Base-by-base conservation (phyloP, 2,329 filamentous ascomycete genomes). In the Ophiosphaerella herpotricha region DNA sequence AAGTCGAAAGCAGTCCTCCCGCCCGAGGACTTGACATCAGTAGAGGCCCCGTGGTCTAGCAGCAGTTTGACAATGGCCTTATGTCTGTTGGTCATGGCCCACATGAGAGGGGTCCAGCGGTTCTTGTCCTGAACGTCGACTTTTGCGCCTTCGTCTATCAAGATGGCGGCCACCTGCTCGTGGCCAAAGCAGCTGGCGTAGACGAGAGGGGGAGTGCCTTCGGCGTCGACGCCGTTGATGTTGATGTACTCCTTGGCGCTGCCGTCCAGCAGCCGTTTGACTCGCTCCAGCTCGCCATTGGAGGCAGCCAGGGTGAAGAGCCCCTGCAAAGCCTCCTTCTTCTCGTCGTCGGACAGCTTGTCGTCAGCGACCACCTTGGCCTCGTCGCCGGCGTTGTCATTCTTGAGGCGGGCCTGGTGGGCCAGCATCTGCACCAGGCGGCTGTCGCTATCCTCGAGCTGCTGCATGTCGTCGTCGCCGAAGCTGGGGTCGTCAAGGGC, bases 181-280 rank as follows among this genome's bases (percentile, higher is more conserved):
- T 99, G 94, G 34, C 94, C 92, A 80, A 99, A 99, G 70, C 94
- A 99, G 78, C 92, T 96, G 11, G 94, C 94, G 73, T 99, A 99
- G 54, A 99, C 96, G 57, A 99, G 77, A 2, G 94, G 91, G n/a
- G 92, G 90, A 1, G 94, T 97, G 13, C 94, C 94, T 71, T 99
- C 94, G 64, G 96, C 90, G 70, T 99, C 94, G 11, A 90, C 83
- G 48, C 87, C 86, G 74, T 99, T 90, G 59, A 97, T 83, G 72
- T 97, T 88, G 50, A 97, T 82, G 67, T 86, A 91, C 8, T 83
- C 73, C 64, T 85, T 89, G 12, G 89, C 88, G 49, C 85, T 85
- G 14, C 91, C 91, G 37, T 81, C 77, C 3, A 97, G 77, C 35
- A 99, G 82, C 67, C 85, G 87, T 58, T 83, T 81, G 39, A 99